Percentiles rank a stretch among this genome's conserved stretches.
Conservation (phyloP, 345 rosid species). For the Punica granatum region DNA sequence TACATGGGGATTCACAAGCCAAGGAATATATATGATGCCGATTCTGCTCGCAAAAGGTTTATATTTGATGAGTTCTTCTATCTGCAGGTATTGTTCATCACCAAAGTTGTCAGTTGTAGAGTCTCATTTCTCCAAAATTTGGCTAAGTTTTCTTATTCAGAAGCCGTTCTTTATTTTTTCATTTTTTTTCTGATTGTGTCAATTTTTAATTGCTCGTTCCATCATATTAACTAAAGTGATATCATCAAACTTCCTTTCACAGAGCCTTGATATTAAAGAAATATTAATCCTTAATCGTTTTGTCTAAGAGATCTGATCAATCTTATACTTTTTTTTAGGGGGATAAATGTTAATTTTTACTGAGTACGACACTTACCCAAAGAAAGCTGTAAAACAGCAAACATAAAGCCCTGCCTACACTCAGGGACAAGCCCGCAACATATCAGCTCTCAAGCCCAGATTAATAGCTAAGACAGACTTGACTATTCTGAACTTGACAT, state of each 20-base stretch:
- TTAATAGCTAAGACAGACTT: no score
- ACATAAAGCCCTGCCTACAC: no score
- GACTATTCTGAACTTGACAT: no score
- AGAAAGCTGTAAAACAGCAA: no score
- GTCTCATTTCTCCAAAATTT: no score
- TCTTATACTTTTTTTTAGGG: background rate
- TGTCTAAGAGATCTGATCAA: background rate
- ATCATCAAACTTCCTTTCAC: background rate
- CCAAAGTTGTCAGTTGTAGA: background rate
- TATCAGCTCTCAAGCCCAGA: no score
- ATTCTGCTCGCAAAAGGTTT: conserved; percentile 89
- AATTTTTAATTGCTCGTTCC: background rate
- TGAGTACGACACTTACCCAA: no score
- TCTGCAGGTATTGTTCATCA: conserved; percentile 56
- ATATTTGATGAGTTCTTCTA: conserved; percentile 92
- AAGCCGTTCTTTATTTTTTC: no score
- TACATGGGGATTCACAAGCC: conserved; percentile 83
- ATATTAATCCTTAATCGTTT: background rate
- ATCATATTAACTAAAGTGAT: background rate
- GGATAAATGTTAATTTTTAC: background rate
- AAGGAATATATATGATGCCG: conserved; percentile 68
- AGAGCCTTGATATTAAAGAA: background rate
- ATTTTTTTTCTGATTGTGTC: no score
- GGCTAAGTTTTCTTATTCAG: no score
- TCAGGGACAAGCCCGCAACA: no score